phyloP scores from a whole-genome alignment of 176 grass and related monocot species.

The Neostapfia colusana region DNA sequence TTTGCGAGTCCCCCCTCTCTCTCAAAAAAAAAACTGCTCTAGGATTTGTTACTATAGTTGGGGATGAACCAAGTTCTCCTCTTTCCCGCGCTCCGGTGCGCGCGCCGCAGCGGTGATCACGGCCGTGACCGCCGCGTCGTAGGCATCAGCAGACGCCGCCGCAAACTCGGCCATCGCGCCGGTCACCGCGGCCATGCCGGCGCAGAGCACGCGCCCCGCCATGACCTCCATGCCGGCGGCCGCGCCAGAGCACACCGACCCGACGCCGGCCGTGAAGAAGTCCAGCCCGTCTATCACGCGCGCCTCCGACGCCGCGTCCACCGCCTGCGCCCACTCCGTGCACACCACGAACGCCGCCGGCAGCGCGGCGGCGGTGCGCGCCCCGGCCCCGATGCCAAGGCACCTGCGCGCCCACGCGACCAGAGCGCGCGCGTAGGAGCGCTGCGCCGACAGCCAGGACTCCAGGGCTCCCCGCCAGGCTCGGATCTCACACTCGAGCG shows the following conservation, averaged over 20 bases:
- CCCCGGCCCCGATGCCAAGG: conserved; percentile 31
- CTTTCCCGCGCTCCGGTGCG: conserved; percentile 30
- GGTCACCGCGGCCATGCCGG: conserved; percentile 58
- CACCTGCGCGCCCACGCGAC: conserved; percentile 71
- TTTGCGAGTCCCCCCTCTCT: neutral
- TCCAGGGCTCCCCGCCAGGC: conserved; percentile 64
- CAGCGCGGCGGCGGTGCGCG: neutral
- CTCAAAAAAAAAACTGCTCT: neutral
- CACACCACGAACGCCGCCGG: conserved; percentile 55
- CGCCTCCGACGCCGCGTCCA: conserved; percentile 66
- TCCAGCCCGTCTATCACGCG: conserved; percentile 83
- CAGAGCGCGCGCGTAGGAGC: conserved; percentile 67
- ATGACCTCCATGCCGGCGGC: conserved; percentile 55
- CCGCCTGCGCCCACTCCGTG: conserved; percentile 59
- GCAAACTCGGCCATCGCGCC: conserved; percentile 71
- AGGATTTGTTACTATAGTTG: neutral
- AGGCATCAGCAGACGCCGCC: conserved; percentile 33
- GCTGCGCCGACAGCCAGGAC: conserved; percentile 74
- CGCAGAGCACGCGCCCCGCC: conserved; percentile 69
- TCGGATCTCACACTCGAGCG: conserved; percentile 65
- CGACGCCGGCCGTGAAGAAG: conserved; percentile 79
- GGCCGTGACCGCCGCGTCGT: conserved; percentile 35
- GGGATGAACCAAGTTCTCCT: conserved; percentile 22
- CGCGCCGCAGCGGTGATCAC: conserved; percentile 12
- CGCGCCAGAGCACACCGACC: conserved; percentile 53